A percentile compares a stretch with the other conserved stretches of the same genome.
phyloP scores from a whole-genome alignment of 2,329 filamentous ascomycete genomes.

The Colletotrichum kahawae region DNA sequence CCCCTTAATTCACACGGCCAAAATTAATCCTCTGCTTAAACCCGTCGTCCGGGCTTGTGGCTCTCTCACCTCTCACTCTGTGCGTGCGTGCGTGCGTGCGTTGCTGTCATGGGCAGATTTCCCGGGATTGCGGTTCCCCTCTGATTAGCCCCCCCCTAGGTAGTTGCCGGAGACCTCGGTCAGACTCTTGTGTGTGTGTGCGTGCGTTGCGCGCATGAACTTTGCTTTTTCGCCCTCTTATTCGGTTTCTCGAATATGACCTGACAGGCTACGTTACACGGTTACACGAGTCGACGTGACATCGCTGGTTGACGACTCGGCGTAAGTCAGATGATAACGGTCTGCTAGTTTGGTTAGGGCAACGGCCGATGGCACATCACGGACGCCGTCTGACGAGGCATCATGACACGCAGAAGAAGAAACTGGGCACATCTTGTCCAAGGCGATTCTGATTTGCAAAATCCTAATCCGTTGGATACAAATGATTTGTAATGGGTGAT shows the following conservation, averaged over 20 bases:
- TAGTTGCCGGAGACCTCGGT: neutral
- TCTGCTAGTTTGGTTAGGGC: neutral
- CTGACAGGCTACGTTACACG: neutral
- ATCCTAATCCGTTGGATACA: neutral
- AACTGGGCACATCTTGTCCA: neutral
- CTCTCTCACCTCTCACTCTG: neutral
- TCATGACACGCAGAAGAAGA: neutral
- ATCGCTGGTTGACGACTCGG: neutral
- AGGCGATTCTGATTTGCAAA: neutral
- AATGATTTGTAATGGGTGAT: neutral
- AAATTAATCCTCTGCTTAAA: neutral
- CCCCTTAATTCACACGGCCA: neutral
- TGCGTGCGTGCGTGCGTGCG: neutral
- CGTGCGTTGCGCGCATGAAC: neutral
- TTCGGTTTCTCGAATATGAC: neutral
- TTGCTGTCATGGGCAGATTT: neutral
- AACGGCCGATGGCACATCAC: slow-evolving; percentile 1
- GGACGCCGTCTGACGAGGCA: neutral
- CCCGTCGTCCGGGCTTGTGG: neutral
- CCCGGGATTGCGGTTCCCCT: neutral
- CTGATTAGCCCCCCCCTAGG: neutral
- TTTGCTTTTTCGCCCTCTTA: neutral
- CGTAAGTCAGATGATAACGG: neutral
- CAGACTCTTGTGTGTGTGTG: neutral
- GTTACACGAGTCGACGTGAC: neutral